phyloP scores from a whole-genome alignment of 192 early-diverging fungal species.

The Polychytrium aggregatum region DNA sequence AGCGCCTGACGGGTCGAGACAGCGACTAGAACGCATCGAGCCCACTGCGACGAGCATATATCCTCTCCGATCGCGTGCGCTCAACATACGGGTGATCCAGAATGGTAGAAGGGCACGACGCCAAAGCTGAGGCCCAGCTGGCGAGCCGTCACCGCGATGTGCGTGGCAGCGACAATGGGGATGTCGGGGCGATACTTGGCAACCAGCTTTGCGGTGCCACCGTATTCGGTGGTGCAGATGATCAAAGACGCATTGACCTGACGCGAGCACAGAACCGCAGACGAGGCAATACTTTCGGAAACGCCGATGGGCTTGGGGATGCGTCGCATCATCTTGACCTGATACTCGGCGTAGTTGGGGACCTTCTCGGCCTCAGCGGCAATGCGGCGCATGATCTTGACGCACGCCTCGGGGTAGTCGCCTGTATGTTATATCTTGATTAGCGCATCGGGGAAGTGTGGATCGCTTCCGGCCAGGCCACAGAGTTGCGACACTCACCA shows the following conservation, averaged over 20 bases:
- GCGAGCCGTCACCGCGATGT: slow-evolving; percentile 34
- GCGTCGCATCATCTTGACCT: slow-evolving; percentile 40
- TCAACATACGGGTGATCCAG: slow-evolving; percentile 8
- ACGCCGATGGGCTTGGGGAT: slow-evolving; percentile 45
- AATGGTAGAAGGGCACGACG: slow-evolving; percentile 37
- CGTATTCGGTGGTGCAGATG: slow-evolving; percentile 35
- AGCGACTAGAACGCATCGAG: not conserved
- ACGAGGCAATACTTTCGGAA: slow-evolving; percentile 47
- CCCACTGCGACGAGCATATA: too few relatives aligned
- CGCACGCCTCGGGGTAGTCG: slow-evolving; percentile 31
- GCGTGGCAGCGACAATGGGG: slow-evolving; percentile 40
- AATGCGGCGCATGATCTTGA: slow-evolving; percentile 36
- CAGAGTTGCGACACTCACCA: slow-evolving; percentile 17
- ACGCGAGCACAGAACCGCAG: slow-evolving; percentile 36
- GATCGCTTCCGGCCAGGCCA: not conserved
- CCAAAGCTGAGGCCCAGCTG: slow-evolving; percentile 43
- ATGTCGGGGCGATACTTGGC: slow-evolving; percentile 48
- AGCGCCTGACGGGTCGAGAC: slow-evolving; percentile 5
- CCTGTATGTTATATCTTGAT: not conserved
- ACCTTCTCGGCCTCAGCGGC: slow-evolving; percentile 40
- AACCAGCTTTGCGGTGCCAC: slow-evolving; percentile 42
- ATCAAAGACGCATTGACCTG: slow-evolving; percentile 45
- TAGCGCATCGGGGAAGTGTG: not conserved
- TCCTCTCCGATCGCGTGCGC: too few relatives aligned
- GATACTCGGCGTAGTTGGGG: slow-evolving; percentile 48